Base-by-base conservation (phyloP, 176 grass and related monocot species). In the Leersia perrieri region DNA sequence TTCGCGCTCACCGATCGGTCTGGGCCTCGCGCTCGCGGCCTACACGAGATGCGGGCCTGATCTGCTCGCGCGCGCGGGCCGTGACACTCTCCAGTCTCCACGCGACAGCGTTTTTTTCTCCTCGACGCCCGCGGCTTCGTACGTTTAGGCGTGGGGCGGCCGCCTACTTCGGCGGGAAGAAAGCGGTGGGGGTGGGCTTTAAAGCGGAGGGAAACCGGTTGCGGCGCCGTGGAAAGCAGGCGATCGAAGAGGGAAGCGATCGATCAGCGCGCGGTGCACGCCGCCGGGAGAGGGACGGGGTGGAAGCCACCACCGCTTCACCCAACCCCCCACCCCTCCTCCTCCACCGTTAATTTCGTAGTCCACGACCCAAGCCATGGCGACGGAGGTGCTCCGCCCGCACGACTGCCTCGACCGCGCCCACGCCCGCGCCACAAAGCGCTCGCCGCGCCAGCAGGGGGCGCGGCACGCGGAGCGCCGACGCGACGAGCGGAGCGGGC, bases 291-390 rank as follows among this genome's bases (percentile, higher is more conserved):
- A 85, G 82, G 65, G 87, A 85, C 77, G 65, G 81, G 81, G 69
- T 80, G 82, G 87, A 85, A 80, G 87, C 76, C 66, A n/a, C 70
- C 51, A 23, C 87, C 35, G 81, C 81, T 84, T 80, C 81, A 41
- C 68, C 63, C 70, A 68, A 40, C 44, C 33, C 60, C 60, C 51
- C 66, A 42, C 51, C 28, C 69, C 84, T 61, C 70, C 67, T 40
- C 62, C 30, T 3, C 71, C 72, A 25, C 58, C 72, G 15, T 5
- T 22, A 13, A 18, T 33, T 27, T 27, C 68, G 22, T 62, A 72
- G 34, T 9, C n/a, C 11, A 42, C 78, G 26, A 55, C 7, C 51
- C 51, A n/a, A 55, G 18, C 44, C 68, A 89, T 89, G 77, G 77
- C 71, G 18, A 81, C 77, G 3, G 82, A 81, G 77, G 82, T 89